Conservation (phyloP, 106 monocot species). For the Dactylorhiza incarnata region DNA sequence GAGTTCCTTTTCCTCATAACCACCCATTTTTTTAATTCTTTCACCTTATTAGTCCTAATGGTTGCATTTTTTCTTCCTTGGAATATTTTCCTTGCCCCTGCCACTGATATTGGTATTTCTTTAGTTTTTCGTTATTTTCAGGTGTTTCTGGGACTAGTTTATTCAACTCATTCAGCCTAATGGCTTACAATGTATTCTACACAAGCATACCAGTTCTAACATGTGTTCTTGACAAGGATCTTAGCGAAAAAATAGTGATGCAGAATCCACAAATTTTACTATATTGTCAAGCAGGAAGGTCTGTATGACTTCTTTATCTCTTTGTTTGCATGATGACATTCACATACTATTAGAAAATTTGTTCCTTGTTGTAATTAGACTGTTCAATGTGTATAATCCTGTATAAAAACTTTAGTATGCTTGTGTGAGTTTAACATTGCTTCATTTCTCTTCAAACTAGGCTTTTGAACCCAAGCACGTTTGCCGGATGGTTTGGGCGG, state of each 20-base stretch:
- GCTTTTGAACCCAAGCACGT: constrained; percentile 92
- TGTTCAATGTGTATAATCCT: background rate
- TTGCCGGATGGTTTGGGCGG: constrained; percentile 98
- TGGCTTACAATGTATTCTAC: constrained; percentile 98
- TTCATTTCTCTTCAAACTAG: constrained; percentile 23
- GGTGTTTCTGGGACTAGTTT: constrained; percentile 95
- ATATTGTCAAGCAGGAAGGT: constrained; percentile 97
- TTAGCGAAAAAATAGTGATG: constrained; percentile 78
- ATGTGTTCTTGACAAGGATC: constrained; percentile 89
- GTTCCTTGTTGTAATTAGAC: background rate
- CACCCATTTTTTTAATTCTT: constrained; percentile 6
- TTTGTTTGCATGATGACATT: background rate
- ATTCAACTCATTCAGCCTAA: constrained; percentile 90
- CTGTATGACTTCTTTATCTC: background rate
- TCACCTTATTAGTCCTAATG: background rate
- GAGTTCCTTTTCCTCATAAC: constrained; percentile 22
- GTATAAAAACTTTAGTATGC: background rate
- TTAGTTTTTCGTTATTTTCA: constrained; percentile 88
- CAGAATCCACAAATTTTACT: constrained; percentile 76
- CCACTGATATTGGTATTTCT: constrained; percentile 9
- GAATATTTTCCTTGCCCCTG: background rate
- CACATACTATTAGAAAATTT: too few relatives aligned
- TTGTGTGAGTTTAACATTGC: background rate
- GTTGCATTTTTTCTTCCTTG: background rate
- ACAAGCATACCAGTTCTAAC: constrained; percentile 87